phyloP scores from a whole-genome alignment of 331 rosid species.

The Rhamnella rubrinervis region DNA sequence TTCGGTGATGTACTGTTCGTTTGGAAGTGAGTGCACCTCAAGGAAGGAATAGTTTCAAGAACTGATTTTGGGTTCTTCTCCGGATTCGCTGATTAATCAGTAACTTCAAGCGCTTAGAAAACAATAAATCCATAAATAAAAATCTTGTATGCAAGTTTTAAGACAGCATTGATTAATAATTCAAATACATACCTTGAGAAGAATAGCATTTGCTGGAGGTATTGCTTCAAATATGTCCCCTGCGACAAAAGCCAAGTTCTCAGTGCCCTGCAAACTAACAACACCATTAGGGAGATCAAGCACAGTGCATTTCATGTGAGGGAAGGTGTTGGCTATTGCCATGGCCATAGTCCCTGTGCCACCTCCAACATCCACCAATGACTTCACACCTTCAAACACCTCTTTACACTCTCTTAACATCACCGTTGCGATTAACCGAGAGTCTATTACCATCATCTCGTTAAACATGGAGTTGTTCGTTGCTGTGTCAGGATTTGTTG shows the following conservation, averaged over 20 bases:
- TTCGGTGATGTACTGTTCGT: conserved; percentile 45
- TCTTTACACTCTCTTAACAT: conserved; percentile 27
- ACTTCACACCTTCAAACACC: conserved; percentile 24
- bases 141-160: too few relatives aligned
- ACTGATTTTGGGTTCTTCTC: conserved; percentile 43
- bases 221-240: conserved; percentile 46
- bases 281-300: conserved; percentile 43
- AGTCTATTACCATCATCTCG: conserved; percentile 36
- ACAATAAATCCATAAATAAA: too few relatives aligned
- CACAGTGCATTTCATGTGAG: conserved; percentile 30
- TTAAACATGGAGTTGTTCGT: background rate
- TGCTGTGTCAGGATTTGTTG: too few relatives aligned
- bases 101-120: too few relatives aligned
- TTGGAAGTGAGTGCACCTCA: conserved; percentile 51
- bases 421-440: conserved; percentile 12
- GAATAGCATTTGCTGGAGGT: conserved; percentile 33
- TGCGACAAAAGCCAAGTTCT: conserved; percentile 27
- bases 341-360: conserved; percentile 35
- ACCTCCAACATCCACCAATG: conserved; percentile 44
- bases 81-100: too few relatives aligned
- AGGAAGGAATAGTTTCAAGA: conserved; percentile 35
- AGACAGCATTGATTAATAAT: too few relatives aligned
- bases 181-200: background rate
- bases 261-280: conserved; percentile 6
- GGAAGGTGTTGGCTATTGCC: conserved; percentile 31